Base-by-base conservation (phyloP, 129 eudicot species). In the Calendula officinalis region DNA sequence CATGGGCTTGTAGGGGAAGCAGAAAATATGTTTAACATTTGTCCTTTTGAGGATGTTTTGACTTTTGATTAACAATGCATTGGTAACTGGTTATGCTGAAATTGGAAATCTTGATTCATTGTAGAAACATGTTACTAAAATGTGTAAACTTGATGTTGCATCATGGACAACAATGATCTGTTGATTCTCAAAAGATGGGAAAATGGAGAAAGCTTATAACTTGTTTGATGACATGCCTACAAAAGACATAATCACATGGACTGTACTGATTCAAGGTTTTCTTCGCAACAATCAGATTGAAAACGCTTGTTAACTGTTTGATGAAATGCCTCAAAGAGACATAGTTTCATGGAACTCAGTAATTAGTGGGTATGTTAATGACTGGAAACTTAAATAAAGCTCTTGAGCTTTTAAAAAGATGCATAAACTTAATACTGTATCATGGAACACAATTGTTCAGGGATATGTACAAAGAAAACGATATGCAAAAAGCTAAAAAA, bases 271-370 rank as follows among this genome's bases (percentile, higher is more conserved):
- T 67, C 68, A 52, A 22, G 78, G 89, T 55, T 76, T 76, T 71
- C 43, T 80, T 56, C 54, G 48, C 39, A 69, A 66, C 61, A 56
- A 71, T 49, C 64, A 60, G 51, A 71, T 73, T 43, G 80, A 61
- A 38, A 78, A 79, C 34, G 89, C 82, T 37, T 62, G 66, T 13
- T 76, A 48, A 32, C 40, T 77, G 61, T 83, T 83, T 43, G 40
- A 61, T 58, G 66, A 62, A 55, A 80, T 83, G 85, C 83, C 85
- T 54, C 44, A 9, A 6, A 53, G 75, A 59, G 92, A 82, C 64
- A 38, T 73, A 60, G 80, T 88, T 69, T 71, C 80, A 4, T 88
- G 92, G 96, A 88, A 88, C 68, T 79, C 83, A 4, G 79, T 88
- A 86, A 73, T 88, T 37, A 33, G 36, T 55, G 92, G 96, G 44